Conservation (phyloP, 129 eudicot genomes). For the Helianthus tuberosus region DNA sequence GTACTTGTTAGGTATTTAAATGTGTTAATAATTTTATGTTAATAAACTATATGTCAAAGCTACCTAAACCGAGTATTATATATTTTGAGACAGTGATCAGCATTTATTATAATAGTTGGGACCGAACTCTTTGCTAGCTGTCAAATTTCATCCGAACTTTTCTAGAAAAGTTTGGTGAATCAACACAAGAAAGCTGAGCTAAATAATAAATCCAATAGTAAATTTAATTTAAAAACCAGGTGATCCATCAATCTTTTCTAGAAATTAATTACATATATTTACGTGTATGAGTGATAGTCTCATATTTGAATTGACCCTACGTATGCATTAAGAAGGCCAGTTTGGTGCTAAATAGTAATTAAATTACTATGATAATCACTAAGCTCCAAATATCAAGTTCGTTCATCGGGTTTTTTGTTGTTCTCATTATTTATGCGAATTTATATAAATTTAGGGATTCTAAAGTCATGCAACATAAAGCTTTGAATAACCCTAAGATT, state of each 20-base stretch:
- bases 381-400: neutral
- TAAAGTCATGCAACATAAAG: too few species aligned
- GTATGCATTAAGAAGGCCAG: neutral
- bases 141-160: neutral
- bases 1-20: too few species aligned
- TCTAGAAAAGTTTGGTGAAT: slow-evolving; percentile 27
- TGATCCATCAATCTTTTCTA: neutral
- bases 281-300: neutral
- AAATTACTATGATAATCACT: neutral
- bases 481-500: neutral
- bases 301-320: neutral
- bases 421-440: too few species aligned
- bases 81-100: neutral
- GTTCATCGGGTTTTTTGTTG: too few species aligned
- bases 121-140: slow-evolving; percentile 31
- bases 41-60: too few species aligned
- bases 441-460: too few species aligned
- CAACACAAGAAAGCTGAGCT: slow-evolving; percentile 26
- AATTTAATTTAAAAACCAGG: neutral
- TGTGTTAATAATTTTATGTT: too few species aligned
- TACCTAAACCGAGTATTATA: too few species aligned
- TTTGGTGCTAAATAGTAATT: neutral
- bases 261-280: neutral
- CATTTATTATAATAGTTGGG: slow-evolving; percentile 23
- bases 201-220: neutral